phyloP scores from a whole-genome alignment of 2,329 filamentous ascomycete genomes.

The Aureobasidium sp. region DNA sequence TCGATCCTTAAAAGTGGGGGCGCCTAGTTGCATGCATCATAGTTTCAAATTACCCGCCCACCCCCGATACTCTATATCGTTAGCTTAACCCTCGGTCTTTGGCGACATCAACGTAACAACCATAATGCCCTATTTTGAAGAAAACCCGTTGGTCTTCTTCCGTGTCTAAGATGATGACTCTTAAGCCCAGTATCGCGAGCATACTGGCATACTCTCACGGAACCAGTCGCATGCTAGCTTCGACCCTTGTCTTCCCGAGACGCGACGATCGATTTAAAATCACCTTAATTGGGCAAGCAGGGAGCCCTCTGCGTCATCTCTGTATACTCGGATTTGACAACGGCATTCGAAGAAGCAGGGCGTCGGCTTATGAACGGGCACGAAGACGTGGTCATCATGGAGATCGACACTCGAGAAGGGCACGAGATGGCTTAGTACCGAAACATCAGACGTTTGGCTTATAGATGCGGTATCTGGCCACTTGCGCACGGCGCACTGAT shows the following conservation, averaged over 20 bases:
- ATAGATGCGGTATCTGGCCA: neutral
- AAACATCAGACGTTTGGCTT: neutral
- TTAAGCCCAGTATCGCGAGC: neutral
- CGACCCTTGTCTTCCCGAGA: neutral
- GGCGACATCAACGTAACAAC: neutral
- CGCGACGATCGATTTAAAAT: neutral
- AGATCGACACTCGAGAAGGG: constrained; percentile 2
- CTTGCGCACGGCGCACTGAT: too few relatives aligned
- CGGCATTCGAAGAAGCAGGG: neutral
- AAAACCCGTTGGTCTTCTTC: neutral
- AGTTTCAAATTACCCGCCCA: neutral
- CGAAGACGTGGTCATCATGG: neutral
- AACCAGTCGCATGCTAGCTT: neutral
- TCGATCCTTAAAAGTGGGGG: neutral
- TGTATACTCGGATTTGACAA: neutral
- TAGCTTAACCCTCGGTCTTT: constrained; percentile 1
- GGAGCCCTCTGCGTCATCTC: neutral
- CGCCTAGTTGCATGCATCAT: neutral
- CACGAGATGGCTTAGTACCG: neutral
- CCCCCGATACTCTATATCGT: neutral
- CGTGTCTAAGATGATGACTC: neutral
- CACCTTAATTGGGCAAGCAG: constrained; percentile 1
- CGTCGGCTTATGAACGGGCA: neutral
- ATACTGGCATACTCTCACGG: neutral
- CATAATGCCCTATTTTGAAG: neutral